A percentile compares a stretch with the other conserved stretches of the same genome.
Evolutionary conservation across 2,329 filamentous ascomycete genomes (phyloP).

Genomic region (Xylaria arbuscula): DNA sequence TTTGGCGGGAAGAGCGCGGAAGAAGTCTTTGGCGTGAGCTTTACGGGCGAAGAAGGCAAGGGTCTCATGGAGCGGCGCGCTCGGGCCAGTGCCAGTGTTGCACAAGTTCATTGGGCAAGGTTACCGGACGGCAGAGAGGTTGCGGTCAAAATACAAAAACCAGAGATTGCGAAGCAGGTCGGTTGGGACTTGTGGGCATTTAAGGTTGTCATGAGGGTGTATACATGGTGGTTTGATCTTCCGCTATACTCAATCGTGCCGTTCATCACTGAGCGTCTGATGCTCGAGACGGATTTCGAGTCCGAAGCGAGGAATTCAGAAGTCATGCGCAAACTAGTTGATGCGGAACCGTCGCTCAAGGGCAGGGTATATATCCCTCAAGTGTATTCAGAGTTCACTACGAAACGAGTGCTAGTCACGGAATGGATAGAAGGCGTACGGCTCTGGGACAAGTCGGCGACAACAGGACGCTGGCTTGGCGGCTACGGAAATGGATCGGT

Average conservation of each 20-base stretch:
- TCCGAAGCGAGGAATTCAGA: conserved; percentile 92
- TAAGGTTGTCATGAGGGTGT: conserved; percentile 84
- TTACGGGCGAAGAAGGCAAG: conserved; percentile 75
- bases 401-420: conserved; percentile 86
- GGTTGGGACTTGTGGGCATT: conserved; percentile 97
- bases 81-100: conserved; percentile 86
- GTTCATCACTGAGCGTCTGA: conserved; percentile 90
- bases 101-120: conserved; percentile 95
- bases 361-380: conserved; percentile 88
- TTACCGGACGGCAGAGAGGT: conserved; percentile 89
- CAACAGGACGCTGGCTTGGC: conserved; percentile 82
- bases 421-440: conserved; percentile 98
- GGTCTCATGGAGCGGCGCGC: conserved; percentile 71
- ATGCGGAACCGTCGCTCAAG: conserved; percentile 78
- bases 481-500: conserved; percentile 80
- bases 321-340: conserved; percentile 81
- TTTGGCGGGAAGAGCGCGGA: conserved; percentile 86
- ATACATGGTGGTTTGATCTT: conserved; percentile 91
- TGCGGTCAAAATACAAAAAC: conserved; percentile 96
- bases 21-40: conserved; percentile 92
- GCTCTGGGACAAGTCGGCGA: conserved; percentile 89
- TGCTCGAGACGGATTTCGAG: conserved; percentile 92
- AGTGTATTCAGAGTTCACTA: conserved; percentile 84
- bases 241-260: conserved; percentile 91
- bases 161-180: conserved; percentile 90